Percentiles rank a stretch among this genome's conserved stretches.
Evolutionary conservation across 169 alveolate genomes (phyloP).

Genomic region (Plasmodium knowlesi): DNA sequence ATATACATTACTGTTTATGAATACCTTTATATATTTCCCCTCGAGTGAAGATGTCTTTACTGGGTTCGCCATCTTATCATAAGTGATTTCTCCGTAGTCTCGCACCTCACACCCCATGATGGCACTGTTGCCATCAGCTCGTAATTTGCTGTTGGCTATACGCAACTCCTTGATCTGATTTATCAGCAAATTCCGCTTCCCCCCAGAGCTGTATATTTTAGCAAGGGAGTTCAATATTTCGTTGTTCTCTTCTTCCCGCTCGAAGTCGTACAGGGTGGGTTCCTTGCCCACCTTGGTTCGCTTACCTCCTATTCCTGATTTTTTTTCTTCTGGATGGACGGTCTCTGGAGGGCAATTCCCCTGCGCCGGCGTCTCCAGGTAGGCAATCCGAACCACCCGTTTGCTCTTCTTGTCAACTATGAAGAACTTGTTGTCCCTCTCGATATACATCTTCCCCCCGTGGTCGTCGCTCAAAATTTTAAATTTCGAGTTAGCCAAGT

Average conservation of each 20-base stretch:
- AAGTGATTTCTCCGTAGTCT: conserved; percentile 21
- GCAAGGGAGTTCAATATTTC: conserved; percentile 33
- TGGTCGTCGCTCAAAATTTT: conserved; percentile 15
- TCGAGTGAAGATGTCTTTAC: neutral
- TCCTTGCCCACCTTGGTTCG: neutral
- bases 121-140: neutral
- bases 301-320: neutral
- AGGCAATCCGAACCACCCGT: conserved; percentile 15
- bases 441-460: conserved; percentile 40
- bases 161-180: conserved; percentile 33
- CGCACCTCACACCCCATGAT: neutral
- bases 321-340: neutral
- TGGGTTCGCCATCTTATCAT: conserved; percentile 21
- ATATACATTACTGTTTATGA: conserved; percentile 43
- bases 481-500: neutral
- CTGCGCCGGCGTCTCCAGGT: neutral
- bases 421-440: conserved; percentile 36
- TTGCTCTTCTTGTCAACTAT: conserved; percentile 31
- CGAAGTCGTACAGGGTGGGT: conserved; percentile 26
- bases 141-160: conserved; percentile 1
- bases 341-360: neutral
- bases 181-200: neutral
- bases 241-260: conserved; percentile 44
- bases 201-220: conserved; percentile 5
- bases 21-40: conserved; percentile 37